Evolutionary conservation across 2,329 filamentous ascomycete genomes (phyloP).

Genomic region (Penicillium sp.): DNA sequence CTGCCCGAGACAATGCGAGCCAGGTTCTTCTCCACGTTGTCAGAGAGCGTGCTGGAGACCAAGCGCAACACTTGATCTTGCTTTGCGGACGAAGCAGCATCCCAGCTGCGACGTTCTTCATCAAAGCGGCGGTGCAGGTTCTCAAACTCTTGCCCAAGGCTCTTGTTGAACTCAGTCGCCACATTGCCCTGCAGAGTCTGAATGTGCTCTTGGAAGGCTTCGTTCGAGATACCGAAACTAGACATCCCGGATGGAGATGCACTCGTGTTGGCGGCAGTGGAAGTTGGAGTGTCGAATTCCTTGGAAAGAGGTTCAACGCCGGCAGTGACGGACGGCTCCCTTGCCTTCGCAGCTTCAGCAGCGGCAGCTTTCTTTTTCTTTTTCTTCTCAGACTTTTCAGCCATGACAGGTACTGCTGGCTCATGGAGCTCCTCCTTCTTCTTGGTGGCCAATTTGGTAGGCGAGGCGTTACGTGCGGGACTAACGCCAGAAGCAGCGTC

Average conservation of each 20-base stretch:
- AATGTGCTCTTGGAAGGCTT: slow-evolving; percentile 60
- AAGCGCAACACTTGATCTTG: slow-evolving; percentile 66
- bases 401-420: slow-evolving; percentile 18
- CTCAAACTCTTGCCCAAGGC: slow-evolving; percentile 50
- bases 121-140: slow-evolving; percentile 59
- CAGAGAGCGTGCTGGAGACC: slow-evolving; percentile 64
- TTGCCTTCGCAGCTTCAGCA: slow-evolving; percentile 42
- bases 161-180: slow-evolving; percentile 49
- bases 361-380: slow-evolving; percentile 59
- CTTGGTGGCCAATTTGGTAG: slow-evolving; percentile 40
- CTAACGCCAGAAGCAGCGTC: slow-evolving; percentile 26
- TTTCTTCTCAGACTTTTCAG: slow-evolving; percentile 65
- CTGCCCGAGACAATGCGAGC: slow-evolving; percentile 70
- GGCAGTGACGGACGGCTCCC: slow-evolving; percentile 25
- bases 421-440: slow-evolving; percentile 43
- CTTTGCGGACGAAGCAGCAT: slow-evolving; percentile 60
- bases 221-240: slow-evolving; percentile 46
- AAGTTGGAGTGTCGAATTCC: slow-evolving; percentile 13
- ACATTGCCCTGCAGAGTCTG: slow-evolving; percentile 51
- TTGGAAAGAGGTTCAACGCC: slow-evolving; percentile 18
- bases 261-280: slow-evolving; percentile 18
- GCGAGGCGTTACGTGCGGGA: slow-evolving; percentile 34
- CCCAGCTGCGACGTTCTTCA: slow-evolving; percentile 65
- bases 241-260: slow-evolving; percentile 4
- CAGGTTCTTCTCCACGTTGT: slow-evolving; percentile 72